Base-by-base conservation (phyloP, 1,139 yeast species). In the Debaryomyces fabryi region DNA sequence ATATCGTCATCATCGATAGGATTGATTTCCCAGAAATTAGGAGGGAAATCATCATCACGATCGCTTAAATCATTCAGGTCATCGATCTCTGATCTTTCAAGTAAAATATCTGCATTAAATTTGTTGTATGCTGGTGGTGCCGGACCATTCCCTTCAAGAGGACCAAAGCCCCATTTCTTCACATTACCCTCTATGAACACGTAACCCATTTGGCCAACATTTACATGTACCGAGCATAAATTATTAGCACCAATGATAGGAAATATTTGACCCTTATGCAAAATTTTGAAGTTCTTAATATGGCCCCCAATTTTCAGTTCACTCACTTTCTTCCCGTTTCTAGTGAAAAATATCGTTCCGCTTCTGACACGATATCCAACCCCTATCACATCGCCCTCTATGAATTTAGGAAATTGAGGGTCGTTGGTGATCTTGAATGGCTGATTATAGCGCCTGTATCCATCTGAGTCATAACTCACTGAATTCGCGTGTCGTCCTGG, bases 271-370 rank as follows among this genome's bases (percentile, higher is more conserved):
- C 78, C 78, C 45, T 63, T 62, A 33, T 67, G 59, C 2, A 71
- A 67, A 9, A 70, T 59, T 48, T 67, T 72, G 58, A 74, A 72
- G 48, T 71, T 66, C 55, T 70, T 82, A 33, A 85, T 74, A 58
- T 86, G 89, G 0, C 92, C 93, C 3, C 92, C 92, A 24, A 85
- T 65, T 46, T 79, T 74, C 48, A 83, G 79, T 62, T 86, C 93
- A 48, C 82, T 81, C 29, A 85, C 63, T 59, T 83, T 84, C 60
- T 83, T 84, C 25, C 90, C 90, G 57, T 85, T 85, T 53, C 88
- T 68, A 0, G 91, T 85, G 68, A 84, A 84, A 56, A 85, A 85
- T 0, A 85, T 72, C 0, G 88, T 80, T 4, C 88, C 87, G 44
- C 82, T 70, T 49, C 82, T 69, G 3, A 81, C 76, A 54, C 86